Evolutionary conservation across 352 stramenopile species (phyloP), one percentile per base, ranked within the genome.

Genomic region (Globisporangium cystogenes): DNA sequence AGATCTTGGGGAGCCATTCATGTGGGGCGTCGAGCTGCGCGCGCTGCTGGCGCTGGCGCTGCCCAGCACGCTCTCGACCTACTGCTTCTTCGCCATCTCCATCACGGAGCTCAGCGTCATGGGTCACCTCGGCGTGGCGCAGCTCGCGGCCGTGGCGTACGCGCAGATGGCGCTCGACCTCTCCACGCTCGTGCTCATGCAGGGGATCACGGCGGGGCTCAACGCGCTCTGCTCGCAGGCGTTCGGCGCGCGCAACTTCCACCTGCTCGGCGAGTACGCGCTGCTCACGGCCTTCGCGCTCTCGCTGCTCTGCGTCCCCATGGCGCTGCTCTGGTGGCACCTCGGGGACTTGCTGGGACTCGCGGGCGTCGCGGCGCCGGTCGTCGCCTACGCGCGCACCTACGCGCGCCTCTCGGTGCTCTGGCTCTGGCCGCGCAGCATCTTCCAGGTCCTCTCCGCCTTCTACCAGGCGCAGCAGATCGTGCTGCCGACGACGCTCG

Each of bases 391-490:
- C 48, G 69, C 82, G 10, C 61, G 65, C 10, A 42, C 75, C 42
- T 96, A 92, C 63, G 79, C 69, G 36, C 69, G 81, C 2, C 57
- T 86, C 11, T 90, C 72, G 37, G 71, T 90, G 27, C 58, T 93
- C 8, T 75, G 76, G 55, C 66, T 95, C 33, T 92, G 74, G 74
- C 84, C 84, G n/a, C 78, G 80, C 51, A 78, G 75, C 50, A 86
- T 90, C 68, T 91, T 88, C 53, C 78, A 88, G 49, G 70, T 83
- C 53, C 62, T 94, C 21, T 72, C 71, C 21, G 78, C 72, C 45
- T 96, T 84, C 63, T 91, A 93, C 59, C 74, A 93, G 53, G 72
- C 82, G 46, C 86, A 93, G 59, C 76, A 87, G 51, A 85, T 91
- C 47, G 80, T 93, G 26, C 49, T 90, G 16, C 84, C 82, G 29